Evolutionary conservation across 1,284 basidiomycete species (phyloP), one percentile per base, ranked within the genome.

Genomic region (Mycena citricolor): DNA sequence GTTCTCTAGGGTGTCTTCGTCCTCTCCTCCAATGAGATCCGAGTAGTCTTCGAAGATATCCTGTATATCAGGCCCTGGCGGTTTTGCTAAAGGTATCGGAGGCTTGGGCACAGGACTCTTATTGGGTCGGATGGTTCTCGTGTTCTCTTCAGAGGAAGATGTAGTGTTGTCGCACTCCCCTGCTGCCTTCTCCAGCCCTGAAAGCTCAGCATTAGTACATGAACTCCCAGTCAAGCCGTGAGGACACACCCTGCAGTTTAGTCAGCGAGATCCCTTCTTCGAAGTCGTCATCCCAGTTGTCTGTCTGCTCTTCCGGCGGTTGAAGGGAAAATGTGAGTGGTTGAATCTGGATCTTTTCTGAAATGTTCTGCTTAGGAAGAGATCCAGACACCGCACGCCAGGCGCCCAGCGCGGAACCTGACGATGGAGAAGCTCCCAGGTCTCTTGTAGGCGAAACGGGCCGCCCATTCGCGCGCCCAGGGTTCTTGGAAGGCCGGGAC

Each of bases 221-320:
- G 41, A n/a, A n/a, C n/a, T n/a, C n/a, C n/a, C n/a, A n/a, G 28
- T 22, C 45, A 30, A 21, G 16, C 19, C 34, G 10, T 20, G 47
- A 11, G 4, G 17, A 31, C 32, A 14, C 14, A 37, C 40, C 85
- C 68, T 90, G 89, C 32, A 92, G 62, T 62, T 93, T 94, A 8
- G 84, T 83, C 42, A 89, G 79, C 1, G 91, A 90, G 21, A 94
- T 93, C 3, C 87, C 93, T 50, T 91, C 91, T 58, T 94, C 93
- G 59, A 98, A 99, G 62, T 99, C 95, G 55, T 93, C 90, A 60
- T 99, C 95, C 94, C 95, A 98, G 52, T 94, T 94, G 62, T 95
- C 91, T 8, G 83, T 91, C 58, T 91, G 85, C 53, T 87, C 88
- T 62, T 89, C 88, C 5, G 83, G 85, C 28, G 77, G 72, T 49